Conservation (phyloP, 1,284 basidiomycete species). For the Kwoniella shivajii region DNA sequence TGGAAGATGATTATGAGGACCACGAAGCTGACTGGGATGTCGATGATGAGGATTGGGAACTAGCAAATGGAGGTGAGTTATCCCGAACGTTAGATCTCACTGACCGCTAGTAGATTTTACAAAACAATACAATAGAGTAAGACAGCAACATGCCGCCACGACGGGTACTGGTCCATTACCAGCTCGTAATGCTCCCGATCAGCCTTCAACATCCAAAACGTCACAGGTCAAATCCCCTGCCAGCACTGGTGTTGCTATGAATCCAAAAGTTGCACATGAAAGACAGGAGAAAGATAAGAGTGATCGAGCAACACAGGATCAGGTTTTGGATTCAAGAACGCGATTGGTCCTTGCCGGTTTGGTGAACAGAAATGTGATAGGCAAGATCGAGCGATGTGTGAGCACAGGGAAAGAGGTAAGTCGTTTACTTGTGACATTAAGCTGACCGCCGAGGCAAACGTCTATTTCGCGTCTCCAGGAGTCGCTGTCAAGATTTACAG, state of each 20-base stretch:
- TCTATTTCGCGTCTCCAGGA: conserved; percentile 79
- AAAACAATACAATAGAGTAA: conserved; percentile 90
- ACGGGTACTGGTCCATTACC: conserved; percentile 17
- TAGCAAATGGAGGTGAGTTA: conserved; percentile 62
- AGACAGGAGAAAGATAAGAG: conserved; percentile 90
- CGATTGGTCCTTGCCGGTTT: conserved; percentile 89
- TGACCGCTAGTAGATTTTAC: conserved; percentile 76
- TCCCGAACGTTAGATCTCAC: background rate
- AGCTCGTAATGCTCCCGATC: conserved; percentile 19
- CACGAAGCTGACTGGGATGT: conserved; percentile 56
- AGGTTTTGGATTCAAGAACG: conserved; percentile 89
- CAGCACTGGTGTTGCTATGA: conserved; percentile 68
- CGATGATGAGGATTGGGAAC: conserved; percentile 91
- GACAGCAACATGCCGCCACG: conserved; percentile 64
- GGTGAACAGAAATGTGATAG: conserved; percentile 81
- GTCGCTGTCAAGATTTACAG: conserved; percentile 97
- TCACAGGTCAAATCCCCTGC: conserved; percentile 58
- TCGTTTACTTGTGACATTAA: background rate
- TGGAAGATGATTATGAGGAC: conserved; percentile 10
- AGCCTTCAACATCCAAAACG: conserved; percentile 35
- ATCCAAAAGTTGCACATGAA: conserved; percentile 84
- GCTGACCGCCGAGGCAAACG: conserved; percentile 70
- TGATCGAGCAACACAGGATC: conserved; percentile 90
- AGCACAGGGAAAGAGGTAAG: conserved; percentile 92
- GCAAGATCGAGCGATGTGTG: conserved; percentile 88